These are phyloP conservation scores for Dissophora ornata DNA, from an alignment of 192 early-diverging fungal species.

Conservation along the genomic window DNA sequence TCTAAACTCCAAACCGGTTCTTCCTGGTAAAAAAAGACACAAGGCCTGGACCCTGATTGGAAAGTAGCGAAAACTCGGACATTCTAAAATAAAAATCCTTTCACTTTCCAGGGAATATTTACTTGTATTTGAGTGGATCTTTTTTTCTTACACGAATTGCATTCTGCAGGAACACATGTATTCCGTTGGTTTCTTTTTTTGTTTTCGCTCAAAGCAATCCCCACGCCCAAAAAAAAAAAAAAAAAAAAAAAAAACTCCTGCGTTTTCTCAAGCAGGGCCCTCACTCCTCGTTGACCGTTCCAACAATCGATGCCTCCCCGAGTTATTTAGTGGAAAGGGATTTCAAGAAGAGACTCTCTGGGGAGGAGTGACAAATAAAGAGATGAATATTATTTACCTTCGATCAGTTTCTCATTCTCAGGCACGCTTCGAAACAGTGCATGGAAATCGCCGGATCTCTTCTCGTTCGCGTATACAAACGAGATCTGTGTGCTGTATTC, in stretches of 20 bases:
- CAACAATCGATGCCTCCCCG: constrained; percentile 7
- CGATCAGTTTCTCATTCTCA: constrained; percentile 64
- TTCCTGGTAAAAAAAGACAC: neutral
- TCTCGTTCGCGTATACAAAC: constrained; percentile 56
- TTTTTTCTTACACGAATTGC: too few relatives aligned
- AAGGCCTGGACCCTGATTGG: too few relatives aligned
- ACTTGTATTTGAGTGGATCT: too few relatives aligned
- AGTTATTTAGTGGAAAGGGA: too few relatives aligned
- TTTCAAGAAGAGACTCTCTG: too few relatives aligned
- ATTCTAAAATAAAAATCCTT: too few relatives aligned
- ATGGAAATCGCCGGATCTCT: constrained; percentile 65
- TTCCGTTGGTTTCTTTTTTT: too few relatives aligned
- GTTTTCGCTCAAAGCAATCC: too few relatives aligned
- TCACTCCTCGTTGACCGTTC: neutral
- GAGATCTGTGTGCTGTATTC: constrained; percentile 19
- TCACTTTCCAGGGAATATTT: too few relatives aligned
- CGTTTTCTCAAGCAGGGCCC: neutral
- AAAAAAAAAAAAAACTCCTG: neutral
- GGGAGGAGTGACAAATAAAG: too few relatives aligned
- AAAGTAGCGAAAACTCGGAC: too few relatives aligned
- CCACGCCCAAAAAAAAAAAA: constrained; percentile 1
- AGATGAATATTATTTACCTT: constrained; percentile 61
- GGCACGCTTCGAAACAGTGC: constrained; percentile 66
- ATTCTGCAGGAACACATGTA: too few relatives aligned
- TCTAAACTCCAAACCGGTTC: constrained; percentile 8